Conservation (phyloP, 2,329 filamentous ascomycete genomes). For the Trichophyton simii region DNA sequence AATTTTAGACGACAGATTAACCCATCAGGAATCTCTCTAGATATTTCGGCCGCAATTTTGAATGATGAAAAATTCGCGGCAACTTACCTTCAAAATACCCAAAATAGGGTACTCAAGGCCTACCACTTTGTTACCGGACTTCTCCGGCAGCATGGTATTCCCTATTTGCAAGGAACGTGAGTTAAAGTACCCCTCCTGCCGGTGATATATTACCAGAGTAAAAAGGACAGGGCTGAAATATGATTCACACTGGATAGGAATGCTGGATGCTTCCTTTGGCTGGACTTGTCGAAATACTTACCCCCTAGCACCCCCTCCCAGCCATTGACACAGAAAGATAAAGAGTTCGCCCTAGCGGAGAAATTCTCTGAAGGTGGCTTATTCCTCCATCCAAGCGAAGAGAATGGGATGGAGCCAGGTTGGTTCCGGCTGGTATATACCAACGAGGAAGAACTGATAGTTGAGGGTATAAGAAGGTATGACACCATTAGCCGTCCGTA, state of each 20-base stretch:
- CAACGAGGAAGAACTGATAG: slow-evolving; percentile 23
- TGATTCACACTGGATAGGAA: slow-evolving; percentile 24
- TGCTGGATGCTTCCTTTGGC: slow-evolving; percentile 47
- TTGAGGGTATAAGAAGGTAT: slow-evolving; percentile 26
- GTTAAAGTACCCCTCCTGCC: background rate
- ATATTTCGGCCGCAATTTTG: slow-evolving; percentile 6
- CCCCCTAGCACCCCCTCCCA: slow-evolving; percentile 14
- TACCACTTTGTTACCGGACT: slow-evolving; percentile 23
- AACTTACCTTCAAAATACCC: slow-evolving; percentile 18
- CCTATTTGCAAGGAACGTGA: slow-evolving; percentile 25
- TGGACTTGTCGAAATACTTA: slow-evolving; percentile 39
- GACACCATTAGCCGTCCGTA: background rate
- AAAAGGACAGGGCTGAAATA: background rate
- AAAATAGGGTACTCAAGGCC: slow-evolving; percentile 16
- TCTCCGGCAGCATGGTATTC: slow-evolving; percentile 27
- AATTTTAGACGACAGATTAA: slow-evolving; percentile 4
- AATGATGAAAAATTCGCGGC: slow-evolving; percentile 7
- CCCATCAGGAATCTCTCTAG: slow-evolving; percentile 1
- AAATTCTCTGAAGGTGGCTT: slow-evolving; percentile 37
- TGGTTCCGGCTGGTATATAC: slow-evolving; percentile 45
- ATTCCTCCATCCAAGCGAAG: slow-evolving; percentile 39
- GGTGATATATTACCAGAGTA: background rate
- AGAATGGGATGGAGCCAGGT: slow-evolving; percentile 34
- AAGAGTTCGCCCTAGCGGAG: slow-evolving; percentile 36
- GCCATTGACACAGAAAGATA: slow-evolving; percentile 18